A percentile compares a stretch with the other conserved stretches of the same genome.
Evolutionary conservation across 805 yeast species (phyloP).

Genomic region (Pichia cabralensis): DNA sequence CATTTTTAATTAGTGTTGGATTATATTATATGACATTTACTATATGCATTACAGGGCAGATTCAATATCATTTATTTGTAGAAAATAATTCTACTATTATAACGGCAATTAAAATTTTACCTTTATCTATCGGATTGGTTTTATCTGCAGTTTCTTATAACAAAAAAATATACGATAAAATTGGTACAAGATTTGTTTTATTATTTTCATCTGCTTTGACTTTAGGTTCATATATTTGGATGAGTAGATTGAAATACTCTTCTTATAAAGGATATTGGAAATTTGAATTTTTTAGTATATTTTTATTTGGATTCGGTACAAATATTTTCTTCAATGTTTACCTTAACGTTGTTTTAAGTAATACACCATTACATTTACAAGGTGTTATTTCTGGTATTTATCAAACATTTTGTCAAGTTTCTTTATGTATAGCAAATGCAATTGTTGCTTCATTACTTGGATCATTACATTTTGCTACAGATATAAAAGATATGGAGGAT

Average conservation of each 20-base stretch:
- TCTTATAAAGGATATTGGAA: slow-evolving; percentile 16
- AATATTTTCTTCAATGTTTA: slow-evolving; percentile 28
- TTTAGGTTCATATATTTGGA: slow-evolving; percentile 15
- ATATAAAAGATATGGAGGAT: no score
- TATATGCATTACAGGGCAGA: slow-evolving; percentile 3
- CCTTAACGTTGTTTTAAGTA: slow-evolving; percentile 21
- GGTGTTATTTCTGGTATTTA: slow-evolving; percentile 14
- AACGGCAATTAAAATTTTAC: slow-evolving; percentile 29
- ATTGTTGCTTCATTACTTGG: slow-evolving; percentile 12
- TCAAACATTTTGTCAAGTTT: slow-evolving; percentile 11
- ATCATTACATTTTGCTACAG: no score
- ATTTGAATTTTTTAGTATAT: slow-evolving; percentile 17
- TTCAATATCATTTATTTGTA: slow-evolving; percentile 21
- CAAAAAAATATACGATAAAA: slow-evolving; percentile 6
- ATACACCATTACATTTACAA: slow-evolving; percentile 14
- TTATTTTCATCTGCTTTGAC: slow-evolving; percentile 8
- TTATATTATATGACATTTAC: slow-evolving; percentile 7
- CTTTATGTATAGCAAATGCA: slow-evolving; percentile 12
- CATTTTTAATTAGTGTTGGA: slow-evolving; percentile 8
- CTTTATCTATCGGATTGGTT: slow-evolving; percentile 24
- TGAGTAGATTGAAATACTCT: slow-evolving; percentile 12
- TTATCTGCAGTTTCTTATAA: slow-evolving; percentile 20
- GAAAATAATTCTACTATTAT: slow-evolving; percentile 24
- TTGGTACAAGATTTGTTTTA: slow-evolving; percentile 16
- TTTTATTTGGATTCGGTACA: slow-evolving; percentile 13